Evolutionary conservation across 306 rosid genomes (phyloP).

Genomic region (Ormosia semicastrata): DNA sequence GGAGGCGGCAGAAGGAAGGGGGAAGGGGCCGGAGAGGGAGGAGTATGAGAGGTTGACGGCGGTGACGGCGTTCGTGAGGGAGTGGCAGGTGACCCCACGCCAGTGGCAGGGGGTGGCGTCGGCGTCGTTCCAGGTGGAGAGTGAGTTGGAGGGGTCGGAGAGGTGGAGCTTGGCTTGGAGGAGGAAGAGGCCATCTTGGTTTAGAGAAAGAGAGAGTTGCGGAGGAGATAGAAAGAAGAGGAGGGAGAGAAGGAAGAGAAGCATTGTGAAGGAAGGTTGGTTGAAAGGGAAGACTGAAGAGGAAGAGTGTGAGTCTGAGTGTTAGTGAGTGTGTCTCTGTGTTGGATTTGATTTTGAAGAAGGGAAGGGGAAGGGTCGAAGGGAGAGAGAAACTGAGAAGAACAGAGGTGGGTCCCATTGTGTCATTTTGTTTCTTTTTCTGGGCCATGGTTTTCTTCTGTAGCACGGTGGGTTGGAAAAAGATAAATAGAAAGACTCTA

Average conservation of each 20-base stretch:
- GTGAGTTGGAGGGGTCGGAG: conserved; percentile 42
- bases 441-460: too few species aligned
- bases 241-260: conserved; percentile 11
- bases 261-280: background rate
- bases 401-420: background rate
- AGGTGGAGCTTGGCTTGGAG: conserved; percentile 36
- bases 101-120: conserved; percentile 53
- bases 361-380: background rate
- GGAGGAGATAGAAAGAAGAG: conserved; percentile 26
- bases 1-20: conserved; percentile 51
- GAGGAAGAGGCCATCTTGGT: conserved; percentile 62
- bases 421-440: background rate
- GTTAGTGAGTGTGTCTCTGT: background rate
- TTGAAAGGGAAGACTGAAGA: background rate
- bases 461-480: too few species aligned
- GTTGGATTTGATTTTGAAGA: background rate
- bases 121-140: conserved; percentile 47
- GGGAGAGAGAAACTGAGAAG: background rate
- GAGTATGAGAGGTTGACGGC: conserved; percentile 37
- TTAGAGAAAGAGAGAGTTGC: conserved; percentile 33
- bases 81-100: conserved; percentile 51
- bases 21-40: conserved; percentile 46
- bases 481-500: too few species aligned
- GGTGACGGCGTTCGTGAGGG: conserved; percentile 23
- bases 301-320: too few species aligned